Evolutionary conservation across 352 stramenopile genomes (phyloP), one percentile per base, ranked within the genome.

Genomic region (Thalassiosira sp.): DNA sequence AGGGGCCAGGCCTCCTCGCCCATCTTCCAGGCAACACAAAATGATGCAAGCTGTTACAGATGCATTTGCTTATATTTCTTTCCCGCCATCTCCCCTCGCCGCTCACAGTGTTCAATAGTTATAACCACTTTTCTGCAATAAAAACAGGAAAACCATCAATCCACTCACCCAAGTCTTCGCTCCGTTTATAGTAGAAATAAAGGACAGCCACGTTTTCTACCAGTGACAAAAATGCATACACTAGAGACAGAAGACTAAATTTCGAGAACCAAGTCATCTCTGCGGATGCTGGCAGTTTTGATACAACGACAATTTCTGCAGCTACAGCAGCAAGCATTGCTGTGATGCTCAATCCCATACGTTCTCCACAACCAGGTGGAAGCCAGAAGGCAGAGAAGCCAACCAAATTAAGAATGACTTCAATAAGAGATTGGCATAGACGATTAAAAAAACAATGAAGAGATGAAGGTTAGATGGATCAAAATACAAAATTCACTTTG

Each of bases 381-480:
- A 85, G 31, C 77, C 77, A 85, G 60, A 85, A 82, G 33, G 54
- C 52, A 1, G 59, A 40, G 71, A 85, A 85, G 0, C 59, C 72
- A 54, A 63, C 59, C 6, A 79, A 18, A 27, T 77, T 85, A 16
- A 85, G 51, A 31, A 82, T 54, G 10, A 79, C 25, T 46, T 46
- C 15, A 11, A 46, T 16, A n/a, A 46, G 15, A 37, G 31, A n/a
- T n/a, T n/a, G n/a, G n/a, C n/a, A n/a, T n/a, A n/a, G n/a, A n/a
- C n/a, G n/a, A n/a, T n/a, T n/a, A n/a, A n/a, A n/a, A 37, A 37
- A 37, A 37, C 8, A 37, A 8, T 3, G 31, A 37, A 37, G 3
- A 8, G 31, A 8, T 10, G 8, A 10, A 37, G 31, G 8, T 37
- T 37, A 37, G 31, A 10, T 37, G 3, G 31, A 3, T 37, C 3